Evolutionary conservation across 768 basidiomycete genomes (phyloP), one percentile per base, ranked within the genome.

Genomic region (Suillus fuscotomentosus): DNA sequence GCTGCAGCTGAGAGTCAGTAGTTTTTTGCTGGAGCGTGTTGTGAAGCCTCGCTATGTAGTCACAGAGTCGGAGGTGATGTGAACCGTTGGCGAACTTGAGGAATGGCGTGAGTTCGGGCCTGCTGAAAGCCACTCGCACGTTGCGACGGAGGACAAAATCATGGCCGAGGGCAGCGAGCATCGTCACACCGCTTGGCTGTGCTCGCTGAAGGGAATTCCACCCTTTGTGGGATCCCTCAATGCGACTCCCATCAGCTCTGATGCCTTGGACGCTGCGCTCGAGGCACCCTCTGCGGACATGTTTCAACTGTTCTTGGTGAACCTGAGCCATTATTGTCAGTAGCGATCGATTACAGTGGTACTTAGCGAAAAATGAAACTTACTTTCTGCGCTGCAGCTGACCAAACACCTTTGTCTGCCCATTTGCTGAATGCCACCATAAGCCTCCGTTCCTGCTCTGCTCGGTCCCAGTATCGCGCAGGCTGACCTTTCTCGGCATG

Each of bases 261-360:
- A 75, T 64, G 47, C 72, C 76, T 22, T 71, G 53, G 1, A 64
- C 62, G 1, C 56, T n/a, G 1, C 72, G 63, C 0, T 67, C 53
- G 0, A 77, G 66, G 36, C 76, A 77, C 3, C 75, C 75, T 39
- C 72, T 74, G 5, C 17, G 8, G 5, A 76, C 69, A n/a, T 77
- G 75, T 0, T 61, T 56, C 7, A 77, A 45, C 66, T 76, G 75
- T 1, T 72, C 69, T 2, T 53, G 15, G 47, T 76, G 74, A 1
- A 71, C 65, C 76, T 74, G 31, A 31, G 31, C 1, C 31, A 31
- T 31, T 38, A 38, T 38, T 38, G 10, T 38, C 20, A 17, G 45
- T n/a, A 47, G 45, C 2, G 4, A 31, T 31, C 31, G 31, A 31
- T 31, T 31, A 31, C 31, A 31, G 31, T 31, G 45, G n/a, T 15